These are phyloP conservation scores for Dryadomyces quercivorus DNA, from an alignment of 2,329 filamentous ascomycete genomes.

Conservation along the genomic window DNA sequence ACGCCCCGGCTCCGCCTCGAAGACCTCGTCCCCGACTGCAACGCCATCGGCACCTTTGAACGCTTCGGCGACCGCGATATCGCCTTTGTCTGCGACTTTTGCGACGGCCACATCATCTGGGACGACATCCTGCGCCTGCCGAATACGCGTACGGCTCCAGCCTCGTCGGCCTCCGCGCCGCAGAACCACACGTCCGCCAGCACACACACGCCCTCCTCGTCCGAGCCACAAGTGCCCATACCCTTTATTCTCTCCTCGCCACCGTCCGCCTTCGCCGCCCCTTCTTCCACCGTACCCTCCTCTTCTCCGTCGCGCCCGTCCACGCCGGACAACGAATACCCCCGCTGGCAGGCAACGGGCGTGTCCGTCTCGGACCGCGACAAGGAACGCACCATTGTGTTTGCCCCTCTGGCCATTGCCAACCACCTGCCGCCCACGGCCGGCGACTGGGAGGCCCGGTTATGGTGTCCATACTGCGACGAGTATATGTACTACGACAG, in stretches of 20 bases:
- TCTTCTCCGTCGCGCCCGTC: constrained; percentile 3
- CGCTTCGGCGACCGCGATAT: constrained; percentile 41
- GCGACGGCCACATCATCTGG: constrained; percentile 48
- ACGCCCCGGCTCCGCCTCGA: constrained; percentile 21
- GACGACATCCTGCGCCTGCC: constrained; percentile 42
- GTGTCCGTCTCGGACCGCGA: constrained; percentile 25
- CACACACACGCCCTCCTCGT: constrained; percentile 9
- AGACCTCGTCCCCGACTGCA: constrained; percentile 37
- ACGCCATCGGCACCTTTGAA: constrained; percentile 41
- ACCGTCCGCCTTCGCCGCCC: neutral
- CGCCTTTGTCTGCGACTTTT: constrained; percentile 49
- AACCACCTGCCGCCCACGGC: constrained; percentile 40
- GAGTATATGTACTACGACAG: constrained; percentile 36
- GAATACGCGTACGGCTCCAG: constrained; percentile 22
- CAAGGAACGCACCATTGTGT: constrained; percentile 37
- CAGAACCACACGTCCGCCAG: neutral
- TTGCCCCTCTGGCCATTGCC: constrained; percentile 43
- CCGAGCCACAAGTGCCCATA: neutral
- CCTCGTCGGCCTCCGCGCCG: neutral
- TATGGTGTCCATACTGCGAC: constrained; percentile 46
- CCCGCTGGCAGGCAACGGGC: constrained; percentile 41
- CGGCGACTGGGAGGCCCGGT: constrained; percentile 38
- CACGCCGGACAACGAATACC: constrained; percentile 14
- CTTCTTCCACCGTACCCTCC: no score
- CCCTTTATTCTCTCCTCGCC: neutral